Evolutionary conservation across 2,329 filamentous ascomycete species (phyloP), one percentile per base, ranked within the genome.

Genomic region (Pyricularia pennisetigena): DNA sequence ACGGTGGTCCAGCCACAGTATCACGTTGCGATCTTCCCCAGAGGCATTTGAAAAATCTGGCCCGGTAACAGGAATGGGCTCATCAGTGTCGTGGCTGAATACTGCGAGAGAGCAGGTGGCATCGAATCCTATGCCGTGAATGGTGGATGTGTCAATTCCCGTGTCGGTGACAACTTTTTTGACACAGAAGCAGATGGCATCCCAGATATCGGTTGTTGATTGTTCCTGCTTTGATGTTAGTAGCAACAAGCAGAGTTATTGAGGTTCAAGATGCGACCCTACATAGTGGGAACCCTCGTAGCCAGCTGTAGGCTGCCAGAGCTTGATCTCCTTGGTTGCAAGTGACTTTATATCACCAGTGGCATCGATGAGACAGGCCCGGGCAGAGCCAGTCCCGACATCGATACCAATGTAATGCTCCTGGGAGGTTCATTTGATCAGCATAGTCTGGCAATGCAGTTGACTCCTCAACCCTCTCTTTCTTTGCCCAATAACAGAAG

Each of bases 131-230:
- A 99, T 93, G 69, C 95, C 95, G 73, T 90, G 90, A 74, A 99
- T 90, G 49, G 86, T 88, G 71, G 81, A 82, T 4, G 89, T 86
- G 74, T 94, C 88, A 72, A 97, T 89, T 73, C 89, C 89, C 72
- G 94, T 91, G 78, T 97, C 90, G 75, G 85, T 86, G 74, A 98
- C 86, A 63, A 94, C 93, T 67, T 89, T 86, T 74, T 93, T 90
- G 54, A 97, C 93, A 61, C 93, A 95, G 70, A 88, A 85, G 81
- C 94, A 97, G 77, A 99, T 97, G 79, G 93, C 94, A 71, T 88
- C 86, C 95, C 95, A 99, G 75, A 99, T 99, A 78, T 99, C 92
- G 66, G 89, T 92, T 0, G 95, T 98, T 20, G 94, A 98, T 94
- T 99, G 95, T 82, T 99, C 95, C 93, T 82, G 69, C 20, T n/a